phyloP scores from a whole-genome alignment of 2,329 filamentous ascomycete species.

The Cordyceps pruinosa region DNA sequence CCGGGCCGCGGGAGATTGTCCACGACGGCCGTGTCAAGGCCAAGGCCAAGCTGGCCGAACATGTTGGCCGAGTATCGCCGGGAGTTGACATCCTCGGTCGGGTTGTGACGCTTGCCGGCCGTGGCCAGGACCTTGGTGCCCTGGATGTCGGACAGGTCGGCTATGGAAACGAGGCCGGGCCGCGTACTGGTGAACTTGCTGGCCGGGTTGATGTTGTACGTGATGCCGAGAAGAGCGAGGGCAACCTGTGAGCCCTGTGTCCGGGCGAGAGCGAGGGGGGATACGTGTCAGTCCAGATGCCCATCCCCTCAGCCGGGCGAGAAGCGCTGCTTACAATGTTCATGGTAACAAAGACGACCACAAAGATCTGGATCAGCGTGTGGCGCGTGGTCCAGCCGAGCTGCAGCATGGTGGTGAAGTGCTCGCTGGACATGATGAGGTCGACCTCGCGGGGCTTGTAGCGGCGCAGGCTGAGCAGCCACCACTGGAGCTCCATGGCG shows the following conservation, averaged over 20 bases:
- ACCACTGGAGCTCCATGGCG: slow-evolving; percentile 39
- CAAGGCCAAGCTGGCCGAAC: slow-evolving; percentile 33
- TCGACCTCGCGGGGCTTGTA: slow-evolving; percentile 30
- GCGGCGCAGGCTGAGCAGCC: slow-evolving; percentile 32
- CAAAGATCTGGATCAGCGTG: slow-evolving; percentile 16
- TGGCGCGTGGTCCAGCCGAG: slow-evolving; percentile 17
- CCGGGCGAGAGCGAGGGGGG: no score
- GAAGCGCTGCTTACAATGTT: slow-evolving; percentile 17
- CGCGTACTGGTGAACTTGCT: slow-evolving; percentile 25
- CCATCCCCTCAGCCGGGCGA: no score
- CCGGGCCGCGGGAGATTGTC: slow-evolving; percentile 23
- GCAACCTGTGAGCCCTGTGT: slow-evolving; percentile 34
- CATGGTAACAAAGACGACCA: slow-evolving; percentile 18
- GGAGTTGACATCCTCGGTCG: slow-evolving; percentile 13
- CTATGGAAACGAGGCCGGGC: slow-evolving; percentile 29
- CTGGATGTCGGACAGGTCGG: slow-evolving; percentile 30
- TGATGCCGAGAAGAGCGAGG: slow-evolving; percentile 35
- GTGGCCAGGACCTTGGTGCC: slow-evolving; percentile 26
- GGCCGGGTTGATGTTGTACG: slow-evolving; percentile 35
- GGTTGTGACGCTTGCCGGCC: slow-evolving; percentile 29
- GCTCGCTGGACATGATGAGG: slow-evolving; percentile 19
- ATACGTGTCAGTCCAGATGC: background rate
- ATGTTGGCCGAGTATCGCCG: slow-evolving; percentile 10
- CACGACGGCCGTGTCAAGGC: slow-evolving; percentile 18
- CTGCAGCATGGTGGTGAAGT: slow-evolving; percentile 19